Evolutionary conservation across 306 rosid species (phyloP).

Genomic region (Casuarina cunninghamiana): DNA sequence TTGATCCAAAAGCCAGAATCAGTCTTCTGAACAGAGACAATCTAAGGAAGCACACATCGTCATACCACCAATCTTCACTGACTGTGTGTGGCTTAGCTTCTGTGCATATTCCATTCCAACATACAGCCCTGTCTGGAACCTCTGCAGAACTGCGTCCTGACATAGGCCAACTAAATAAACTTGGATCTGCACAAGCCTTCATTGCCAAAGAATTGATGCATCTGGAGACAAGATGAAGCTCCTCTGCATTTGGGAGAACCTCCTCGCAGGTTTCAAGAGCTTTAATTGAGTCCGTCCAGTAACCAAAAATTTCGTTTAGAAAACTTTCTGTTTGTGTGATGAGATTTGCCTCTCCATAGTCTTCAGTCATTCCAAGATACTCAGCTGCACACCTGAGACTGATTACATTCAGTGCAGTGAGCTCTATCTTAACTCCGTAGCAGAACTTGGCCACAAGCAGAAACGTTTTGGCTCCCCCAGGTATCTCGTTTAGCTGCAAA

Average conservation of each 20-base stretch:
- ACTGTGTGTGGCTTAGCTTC: conserved; percentile 36
- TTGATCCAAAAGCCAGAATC: conserved; percentile 53
- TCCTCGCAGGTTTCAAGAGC: conserved; percentile 79
- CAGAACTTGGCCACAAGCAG: conserved; percentile 70
- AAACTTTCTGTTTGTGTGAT: conserved; percentile 61
- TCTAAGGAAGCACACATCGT: conserved; percentile 60
- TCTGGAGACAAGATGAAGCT: conserved; percentile 73
- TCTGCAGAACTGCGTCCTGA: conserved; percentile 35
- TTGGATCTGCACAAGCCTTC: conserved; percentile 70
- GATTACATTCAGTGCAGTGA: conserved; percentile 66
- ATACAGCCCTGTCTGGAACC: conserved; percentile 44
- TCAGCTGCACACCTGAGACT: conserved; percentile 75
- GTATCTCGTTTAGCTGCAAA: conserved; percentile 67
- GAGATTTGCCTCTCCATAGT: conserved; percentile 74
- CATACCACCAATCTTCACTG: conserved; percentile 91
- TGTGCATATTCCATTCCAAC: conserved; percentile 73
- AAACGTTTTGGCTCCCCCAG: conserved; percentile 83
- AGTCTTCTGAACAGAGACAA: conserved; percentile 61
- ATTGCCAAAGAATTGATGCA: conserved; percentile 73
- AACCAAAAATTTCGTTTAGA: conserved; percentile 58
- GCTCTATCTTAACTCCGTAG: conserved; percentile 80
- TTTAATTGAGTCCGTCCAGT: conserved; percentile 75
- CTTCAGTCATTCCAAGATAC: conserved; percentile 74
- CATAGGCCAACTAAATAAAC: conserved; percentile 57
- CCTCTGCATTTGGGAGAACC: conserved; percentile 63